Percentiles rank a stretch among this genome's conserved stretches.
Evolutionary conservation across 257 asterid species (phyloP).

Genomic region (Perilla frutescens): DNA sequence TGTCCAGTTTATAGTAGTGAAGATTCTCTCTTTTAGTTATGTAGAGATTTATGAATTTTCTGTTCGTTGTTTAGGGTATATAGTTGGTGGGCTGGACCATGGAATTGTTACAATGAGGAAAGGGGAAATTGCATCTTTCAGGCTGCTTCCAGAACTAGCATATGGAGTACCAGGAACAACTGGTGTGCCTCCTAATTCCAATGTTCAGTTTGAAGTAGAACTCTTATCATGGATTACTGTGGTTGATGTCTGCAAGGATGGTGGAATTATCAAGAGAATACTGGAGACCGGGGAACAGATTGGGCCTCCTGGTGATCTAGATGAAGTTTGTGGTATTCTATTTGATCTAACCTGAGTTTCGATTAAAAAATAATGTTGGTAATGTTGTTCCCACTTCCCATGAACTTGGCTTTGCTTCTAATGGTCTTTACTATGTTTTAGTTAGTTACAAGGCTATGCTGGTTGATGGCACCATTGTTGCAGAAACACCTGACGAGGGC

Average conservation of each 20-base stretch:
- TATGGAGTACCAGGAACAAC: slow-evolving; percentile 45
- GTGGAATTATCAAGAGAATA: slow-evolving; percentile 71
- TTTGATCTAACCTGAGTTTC: slow-evolving; percentile 20
- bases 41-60: slow-evolving; percentile 23
- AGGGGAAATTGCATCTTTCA: slow-evolving; percentile 68
- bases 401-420: slow-evolving; percentile 26
- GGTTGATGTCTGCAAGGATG: slow-evolving; percentile 73
- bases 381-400: slow-evolving; percentile 2
- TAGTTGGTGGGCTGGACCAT: slow-evolving; percentile 52
- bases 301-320: slow-evolving; percentile 76
- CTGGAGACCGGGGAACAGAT: slow-evolving; percentile 57
- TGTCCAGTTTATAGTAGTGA: not conserved
- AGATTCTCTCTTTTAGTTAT: slow-evolving; percentile 1
- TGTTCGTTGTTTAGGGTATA: slow-evolving; percentile 44
- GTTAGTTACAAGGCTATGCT: slow-evolving; percentile 60
- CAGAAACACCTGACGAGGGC: slow-evolving; percentile 65
- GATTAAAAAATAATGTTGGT: not conserved
- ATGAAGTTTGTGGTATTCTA: slow-evolving; percentile 69
- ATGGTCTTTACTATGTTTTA: slow-evolving; percentile 37
- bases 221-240: slow-evolving; percentile 74
- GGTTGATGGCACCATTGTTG: slow-evolving; percentile 56
- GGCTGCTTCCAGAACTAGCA: slow-evolving; percentile 54
- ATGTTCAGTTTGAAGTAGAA: slow-evolving; percentile 62
- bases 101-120: slow-evolving; percentile 74
- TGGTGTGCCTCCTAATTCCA: slow-evolving; percentile 55